Percentiles rank a stretch among this genome's conserved stretches.
Evolutionary conservation across 1,139 yeast species (phyloP).

Genomic region (Taiozyma sp.): DNA sequence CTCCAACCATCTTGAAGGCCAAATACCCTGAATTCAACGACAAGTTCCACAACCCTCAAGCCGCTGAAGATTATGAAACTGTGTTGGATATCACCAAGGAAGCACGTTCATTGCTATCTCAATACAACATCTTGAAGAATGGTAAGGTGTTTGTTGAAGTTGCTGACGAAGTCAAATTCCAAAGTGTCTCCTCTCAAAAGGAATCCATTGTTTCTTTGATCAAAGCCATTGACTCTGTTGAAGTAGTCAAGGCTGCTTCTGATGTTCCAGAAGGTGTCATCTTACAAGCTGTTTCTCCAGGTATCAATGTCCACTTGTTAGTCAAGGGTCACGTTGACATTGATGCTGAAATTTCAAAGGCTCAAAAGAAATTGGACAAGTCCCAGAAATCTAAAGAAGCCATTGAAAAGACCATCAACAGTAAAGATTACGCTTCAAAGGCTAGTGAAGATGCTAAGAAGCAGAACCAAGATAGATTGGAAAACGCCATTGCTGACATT

Average conservation of each 20-base stretch:
- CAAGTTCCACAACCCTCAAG: constrained; percentile 55
- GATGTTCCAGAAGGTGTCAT: constrained; percentile 88
- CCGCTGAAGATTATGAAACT: constrained; percentile 73
- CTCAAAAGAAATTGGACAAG: constrained; percentile 65
- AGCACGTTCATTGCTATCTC: constrained; percentile 88
- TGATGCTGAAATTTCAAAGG: constrained; percentile 85
- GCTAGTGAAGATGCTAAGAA: constrained; percentile 81
- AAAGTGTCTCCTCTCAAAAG: constrained; percentile 62
- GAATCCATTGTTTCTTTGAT: constrained; percentile 84
- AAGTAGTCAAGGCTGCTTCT: constrained; percentile 49
- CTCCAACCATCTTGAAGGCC: constrained; percentile 74
- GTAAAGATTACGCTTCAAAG: constrained; percentile 80
- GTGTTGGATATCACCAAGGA: constrained; percentile 84
- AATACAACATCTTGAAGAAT: constrained; percentile 81
- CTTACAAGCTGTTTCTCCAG: constrained; percentile 71
- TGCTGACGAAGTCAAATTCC: constrained; percentile 38
- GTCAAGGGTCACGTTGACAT: constrained; percentile 94
- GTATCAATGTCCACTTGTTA: constrained; percentile 79
- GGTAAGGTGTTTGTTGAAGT: constrained; percentile 84
- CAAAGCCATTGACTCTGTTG: constrained; percentile 76
- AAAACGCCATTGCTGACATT: constrained; percentile 74
- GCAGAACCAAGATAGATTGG: constrained; percentile 62
- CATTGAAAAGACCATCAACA: constrained; percentile 56
- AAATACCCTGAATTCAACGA: constrained; percentile 63
- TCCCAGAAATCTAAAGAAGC: constrained; percentile 41